These are phyloP conservation scores for Colletotrichum kahawae DNA, from an alignment of 2,329 filamentous ascomycete genomes.

Conservation along the genomic window DNA sequence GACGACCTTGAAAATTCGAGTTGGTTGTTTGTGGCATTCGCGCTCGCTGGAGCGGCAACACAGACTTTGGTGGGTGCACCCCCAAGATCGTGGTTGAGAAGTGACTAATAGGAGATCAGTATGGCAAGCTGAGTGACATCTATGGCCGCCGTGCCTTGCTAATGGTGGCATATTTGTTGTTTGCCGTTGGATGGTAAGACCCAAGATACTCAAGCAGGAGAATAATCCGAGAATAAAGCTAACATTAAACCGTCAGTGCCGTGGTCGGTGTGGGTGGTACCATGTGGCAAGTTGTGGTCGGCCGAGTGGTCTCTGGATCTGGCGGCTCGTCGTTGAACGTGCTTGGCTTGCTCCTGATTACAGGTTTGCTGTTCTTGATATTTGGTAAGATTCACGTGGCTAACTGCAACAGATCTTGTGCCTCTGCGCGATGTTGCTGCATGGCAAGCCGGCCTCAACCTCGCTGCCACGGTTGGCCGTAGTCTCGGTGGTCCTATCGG, in stretches of 20 bases:
- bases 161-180: slow-evolving; percentile 53
- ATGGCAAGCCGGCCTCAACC: slow-evolving; percentile 59
- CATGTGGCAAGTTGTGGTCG: slow-evolving; percentile 54
- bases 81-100: neutral
- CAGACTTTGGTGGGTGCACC: slow-evolving; percentile 45
- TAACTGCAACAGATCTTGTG: slow-evolving; percentile 45
- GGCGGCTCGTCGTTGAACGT: slow-evolving; percentile 56
- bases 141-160: slow-evolving; percentile 57
- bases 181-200: slow-evolving; percentile 56
- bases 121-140: slow-evolving; percentile 62
- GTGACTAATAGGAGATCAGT: slow-evolving; percentile 32
- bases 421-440: slow-evolving; percentile 57
- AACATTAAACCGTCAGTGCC: neutral
- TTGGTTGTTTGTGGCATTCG: slow-evolving; percentile 44
- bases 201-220: too few relatives aligned
- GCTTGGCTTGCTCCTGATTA: slow-evolving; percentile 57
- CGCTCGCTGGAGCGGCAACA: slow-evolving; percentile 33
- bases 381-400: neutral
- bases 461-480: slow-evolving; percentile 55
- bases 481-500: slow-evolving; percentile 61
- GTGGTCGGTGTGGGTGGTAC: slow-evolving; percentile 48
- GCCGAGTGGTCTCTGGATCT: slow-evolving; percentile 56
- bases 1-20: slow-evolving; percentile 59
- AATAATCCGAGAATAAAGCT: slow-evolving; percentile 10
- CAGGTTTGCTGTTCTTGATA: slow-evolving; percentile 37